Base-by-base conservation (phyloP, 805 yeast species). In the Ogataea pini region DNA sequence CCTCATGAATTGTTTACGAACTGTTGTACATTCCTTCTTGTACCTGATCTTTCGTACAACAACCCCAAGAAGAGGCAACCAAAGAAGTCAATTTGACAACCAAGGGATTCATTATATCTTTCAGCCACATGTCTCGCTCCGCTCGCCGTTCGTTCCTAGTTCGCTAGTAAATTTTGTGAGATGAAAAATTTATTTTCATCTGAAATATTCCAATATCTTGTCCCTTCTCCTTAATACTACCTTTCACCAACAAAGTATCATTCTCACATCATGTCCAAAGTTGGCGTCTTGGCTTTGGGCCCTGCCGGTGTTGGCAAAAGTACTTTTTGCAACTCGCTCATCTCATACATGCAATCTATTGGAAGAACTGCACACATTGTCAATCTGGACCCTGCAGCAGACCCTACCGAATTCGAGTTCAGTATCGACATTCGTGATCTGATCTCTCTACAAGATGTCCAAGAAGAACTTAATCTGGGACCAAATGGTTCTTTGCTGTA, bases 241-340 rank as follows among this genome's bases (percentile, higher is more conserved):
- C n/a, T 4, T 13, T 28, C 31, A 12, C 8, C 31, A 10, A 8
- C n/a, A 4, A 22, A 22, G 4, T 14, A 10, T 16, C 5, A 14
- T 17, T 4, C 36, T n/a, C 36, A 4, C 24, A 40, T 10, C 8
- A 92, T 94, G 99, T 89, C 97, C 3, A 77, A 96, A 70, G 96
- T 90, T 2, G 99, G 98, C 49, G 92, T 89, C 10, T 72, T 94
- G 53, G 96, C 91, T 1, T 69, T 94, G 55, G 99, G 99, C 1
- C 99, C 99, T 16, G 99, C 99, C 1, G 99, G 99, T 32, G 98
- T 87, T 8, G 99, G 99, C 9, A 92, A 86, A 58, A 82, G 94
- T 40, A 89, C 99, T 0, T 94, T 92, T 63, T 92, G 98, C 71
- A 87, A 89, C 60, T 75, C 96, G 3, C 77, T 94, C 51, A 85